Conservation (phyloP, 2,329 filamentous ascomycete genomes). For the Aspergillus texensis region DNA sequence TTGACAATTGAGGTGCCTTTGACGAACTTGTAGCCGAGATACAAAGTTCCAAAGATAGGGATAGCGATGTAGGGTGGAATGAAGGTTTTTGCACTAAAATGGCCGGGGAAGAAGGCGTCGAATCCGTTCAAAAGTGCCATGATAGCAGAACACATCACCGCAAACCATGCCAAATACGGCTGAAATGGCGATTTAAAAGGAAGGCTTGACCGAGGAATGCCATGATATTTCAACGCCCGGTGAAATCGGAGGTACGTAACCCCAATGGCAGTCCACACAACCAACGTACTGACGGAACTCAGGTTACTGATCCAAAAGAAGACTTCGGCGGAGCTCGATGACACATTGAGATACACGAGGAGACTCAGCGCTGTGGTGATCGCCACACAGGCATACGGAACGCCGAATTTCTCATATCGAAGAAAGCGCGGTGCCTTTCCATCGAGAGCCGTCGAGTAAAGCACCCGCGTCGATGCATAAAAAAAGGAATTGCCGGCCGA, state of each 20-base stretch:
- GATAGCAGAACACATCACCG: conserved; percentile 57
- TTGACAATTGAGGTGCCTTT: conserved; percentile 36
- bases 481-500: conserved; percentile 47
- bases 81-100: conserved; percentile 59
- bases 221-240: conserved; percentile 46
- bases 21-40: conserved; percentile 43
- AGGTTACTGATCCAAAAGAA: conserved; percentile 71
- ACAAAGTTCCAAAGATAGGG: conserved; percentile 56
- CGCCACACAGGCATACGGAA: conserved; percentile 60
- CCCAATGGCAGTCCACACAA: conserved; percentile 64
- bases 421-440: conserved; percentile 40
- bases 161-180: conserved; percentile 61
- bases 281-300: conserved; percentile 37
- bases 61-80: conserved; percentile 61
- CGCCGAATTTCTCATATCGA: conserved; percentile 48
- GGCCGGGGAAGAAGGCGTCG: conserved; percentile 38
- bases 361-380: conserved; percentile 59
- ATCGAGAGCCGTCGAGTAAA: conserved; percentile 43
- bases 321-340: conserved; percentile 56
- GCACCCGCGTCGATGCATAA: conserved; percentile 38
- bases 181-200: conserved; percentile 52
- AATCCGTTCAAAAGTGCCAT: conserved; percentile 70
- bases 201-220: conserved; percentile 37
- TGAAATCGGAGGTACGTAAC: conserved; percentile 57
- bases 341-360: conserved; percentile 66